phyloP scores from a whole-genome alignment of 805 yeast species.

The Hemisphaericaspora nanyangensis region DNA sequence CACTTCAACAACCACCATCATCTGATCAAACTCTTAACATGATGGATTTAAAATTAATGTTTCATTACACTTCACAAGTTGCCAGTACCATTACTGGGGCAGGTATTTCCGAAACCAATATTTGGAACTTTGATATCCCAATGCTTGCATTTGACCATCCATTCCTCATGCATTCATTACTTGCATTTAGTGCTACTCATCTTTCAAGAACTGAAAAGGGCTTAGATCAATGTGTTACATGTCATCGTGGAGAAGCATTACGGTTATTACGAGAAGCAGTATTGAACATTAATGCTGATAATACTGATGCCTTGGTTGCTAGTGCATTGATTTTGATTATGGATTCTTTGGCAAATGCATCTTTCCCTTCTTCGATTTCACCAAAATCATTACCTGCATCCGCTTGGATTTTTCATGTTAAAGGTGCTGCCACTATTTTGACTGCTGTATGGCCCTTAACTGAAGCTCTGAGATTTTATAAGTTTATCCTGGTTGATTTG shows the following conservation, averaged over 20 bases:
- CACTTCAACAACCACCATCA: slow-evolving; percentile 7
- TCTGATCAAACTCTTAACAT: slow-evolving; percentile 45
- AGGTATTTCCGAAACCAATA: slow-evolving; percentile 78
- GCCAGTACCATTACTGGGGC: slow-evolving; percentile 87
- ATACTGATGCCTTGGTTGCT: slow-evolving; percentile 91
- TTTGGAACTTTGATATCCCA: slow-evolving; percentile 88
- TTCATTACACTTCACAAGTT: slow-evolving; percentile 81
- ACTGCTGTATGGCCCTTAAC: slow-evolving; percentile 94
- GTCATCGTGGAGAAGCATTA: slow-evolving; percentile 85
- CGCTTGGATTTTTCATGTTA: slow-evolving; percentile 96
- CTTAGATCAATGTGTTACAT: slow-evolving; percentile 74
- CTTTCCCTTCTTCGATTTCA: slow-evolving; percentile 47
- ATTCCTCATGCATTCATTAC: slow-evolving; percentile 84
- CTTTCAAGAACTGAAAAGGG: slow-evolving; percentile 73
- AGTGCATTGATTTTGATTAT: slow-evolving; percentile 83
- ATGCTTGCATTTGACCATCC: slow-evolving; percentile 84
- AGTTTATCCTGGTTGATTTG: slow-evolving; percentile 69
- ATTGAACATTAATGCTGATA: slow-evolving; percentile 73
- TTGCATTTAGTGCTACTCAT: slow-evolving; percentile 93
- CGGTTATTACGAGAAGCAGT: slow-evolving; percentile 81
- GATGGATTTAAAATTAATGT: slow-evolving; percentile 77
- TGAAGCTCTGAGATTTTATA: slow-evolving; percentile 40
- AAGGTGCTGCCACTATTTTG: slow-evolving; percentile 93
- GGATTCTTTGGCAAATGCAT: slow-evolving; percentile 93
- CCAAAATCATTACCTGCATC: slow-evolving; percentile 78